Base-by-base conservation (phyloP, 225 moss, liverwort and hornwort species). In the Anthoceros angustus region DNA sequence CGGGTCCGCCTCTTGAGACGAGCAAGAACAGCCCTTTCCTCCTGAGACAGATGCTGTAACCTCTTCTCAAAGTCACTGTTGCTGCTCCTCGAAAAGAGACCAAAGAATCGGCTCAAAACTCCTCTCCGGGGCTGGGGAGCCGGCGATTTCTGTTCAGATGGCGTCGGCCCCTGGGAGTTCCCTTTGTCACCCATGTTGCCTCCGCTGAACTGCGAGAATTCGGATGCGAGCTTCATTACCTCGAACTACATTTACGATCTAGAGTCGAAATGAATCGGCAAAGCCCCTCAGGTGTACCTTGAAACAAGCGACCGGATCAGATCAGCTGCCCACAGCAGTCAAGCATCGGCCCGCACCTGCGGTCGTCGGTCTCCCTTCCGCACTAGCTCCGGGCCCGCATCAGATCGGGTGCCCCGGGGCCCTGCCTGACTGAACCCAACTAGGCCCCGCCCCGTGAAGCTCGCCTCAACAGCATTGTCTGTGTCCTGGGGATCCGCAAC, bases 31-130 rank as follows among this genome's bases (percentile, higher is more conserved):
- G 84, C 42, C 40, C 91, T 91, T 70, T 98, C 95, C 77, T 92
- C 91, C 78, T 98, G 91, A 5, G 81, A 85, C 75, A 98, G 65
- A 67, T 98, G 85, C 73, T 98, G 86, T 66, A 92, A 76, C 66
- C 79, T 76, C 76, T 98, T 98, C 72, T 98, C 95, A 40, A 89
- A 98, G 69, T 92, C 95, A 46, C 87, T 86, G 74, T 86, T 98
- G 42, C 76, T 75, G 26, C 80, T 80, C 42, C 87, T 70, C 25
- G 80, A 79, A 70, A 98, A 89, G 24, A 98, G 43, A 7, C n/a
- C 23, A 23, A 55, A 55, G 18, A 55, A 18, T 15, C 55, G 18
- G 23, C 55, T 55, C 18, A 55, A 15, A 9, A 55, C 18, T 23
- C 55, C 18, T 55, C 55, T 55, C 55, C 55, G 55, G 8, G 55